Percentiles rank a stretch among this genome's conserved stretches.
Evolutionary conservation across 306 rosid species (phyloP).

Genomic region (Echinosophora koreensis): DNA sequence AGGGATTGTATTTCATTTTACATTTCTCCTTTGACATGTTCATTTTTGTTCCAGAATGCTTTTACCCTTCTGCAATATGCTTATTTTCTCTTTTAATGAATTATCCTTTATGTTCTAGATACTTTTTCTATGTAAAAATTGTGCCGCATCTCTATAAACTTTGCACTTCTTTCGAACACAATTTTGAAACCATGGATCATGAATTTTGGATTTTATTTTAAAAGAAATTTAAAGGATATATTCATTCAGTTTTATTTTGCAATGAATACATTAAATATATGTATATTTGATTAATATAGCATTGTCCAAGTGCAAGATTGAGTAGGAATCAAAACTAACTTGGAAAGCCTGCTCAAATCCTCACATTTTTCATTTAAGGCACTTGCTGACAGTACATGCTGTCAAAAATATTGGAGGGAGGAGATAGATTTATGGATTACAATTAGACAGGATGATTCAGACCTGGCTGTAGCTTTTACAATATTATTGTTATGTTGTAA

Average conservation of each 20-base stretch:
- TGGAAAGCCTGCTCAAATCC: background rate
- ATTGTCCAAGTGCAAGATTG: background rate
- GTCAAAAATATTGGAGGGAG: background rate
- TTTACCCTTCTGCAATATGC: background rate
- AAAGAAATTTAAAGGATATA: background rate
- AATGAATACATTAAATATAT: background rate
- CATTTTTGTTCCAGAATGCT: background rate
- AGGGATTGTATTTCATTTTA: no score
- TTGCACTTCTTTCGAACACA: background rate
- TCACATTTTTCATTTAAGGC: background rate
- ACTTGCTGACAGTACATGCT: background rate
- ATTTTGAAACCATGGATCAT: background rate
- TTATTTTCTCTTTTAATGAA: no score
- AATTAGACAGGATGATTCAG: background rate
- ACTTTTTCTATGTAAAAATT: background rate
- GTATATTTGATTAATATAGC: background rate
- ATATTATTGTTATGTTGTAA: background rate
- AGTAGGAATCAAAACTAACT: background rate
- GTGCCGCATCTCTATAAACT: background rate
- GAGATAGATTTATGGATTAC: no score
- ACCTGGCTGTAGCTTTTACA: background rate
- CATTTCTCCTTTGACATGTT: no score
- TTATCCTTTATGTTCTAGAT: background rate
- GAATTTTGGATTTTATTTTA: background rate
- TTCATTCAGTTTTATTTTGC: no score